Percentiles rank a stretch among this genome's conserved stretches.
These are phyloP conservation scores for Fistulina hepatica DNA, from an alignment of 1,284 basidiomycete species.

Conservation along the genomic window DNA sequence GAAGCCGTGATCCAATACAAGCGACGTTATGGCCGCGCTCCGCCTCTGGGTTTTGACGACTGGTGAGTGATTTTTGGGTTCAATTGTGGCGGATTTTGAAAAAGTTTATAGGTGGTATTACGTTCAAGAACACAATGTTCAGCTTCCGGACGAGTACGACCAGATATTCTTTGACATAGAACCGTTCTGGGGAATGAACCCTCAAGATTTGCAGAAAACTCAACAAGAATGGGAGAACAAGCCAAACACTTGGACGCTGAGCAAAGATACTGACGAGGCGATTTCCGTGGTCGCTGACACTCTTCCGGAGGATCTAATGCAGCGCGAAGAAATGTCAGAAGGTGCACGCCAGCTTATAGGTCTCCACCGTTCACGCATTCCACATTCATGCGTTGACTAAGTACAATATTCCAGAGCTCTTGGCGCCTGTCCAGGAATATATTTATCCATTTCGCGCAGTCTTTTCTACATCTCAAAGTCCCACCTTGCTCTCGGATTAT, in stretches of 20 bases:
- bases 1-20: constrained; percentile 50
- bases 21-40: constrained; percentile 30
- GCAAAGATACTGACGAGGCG: constrained; percentile 23
- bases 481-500: constrained; percentile 35
- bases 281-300: constrained; percentile 27
- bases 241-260: constrained; percentile 30
- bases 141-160: constrained; percentile 55
- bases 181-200: constrained; percentile 44
- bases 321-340: not conserved
- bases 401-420: constrained; percentile 30
- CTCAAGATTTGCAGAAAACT: constrained; percentile 29
- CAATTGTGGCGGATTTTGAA: not conserved
- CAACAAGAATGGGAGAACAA: constrained; percentile 30
- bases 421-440: no score
- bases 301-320: constrained; percentile 14
- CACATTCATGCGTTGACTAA: constrained; percentile 16
- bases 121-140: constrained; percentile 39
- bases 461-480: constrained; percentile 30
- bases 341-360: constrained; percentile 12
- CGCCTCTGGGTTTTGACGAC: constrained; percentile 47
- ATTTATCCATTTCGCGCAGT: no score
- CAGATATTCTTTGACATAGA: constrained; percentile 43
- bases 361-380: constrained; percentile 11
- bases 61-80: constrained; percentile 26
- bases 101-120: constrained; percentile 43